Conservation (phyloP, 495 filamentous ascomycete species). For the Aspergillus heteromorphus region DNA sequence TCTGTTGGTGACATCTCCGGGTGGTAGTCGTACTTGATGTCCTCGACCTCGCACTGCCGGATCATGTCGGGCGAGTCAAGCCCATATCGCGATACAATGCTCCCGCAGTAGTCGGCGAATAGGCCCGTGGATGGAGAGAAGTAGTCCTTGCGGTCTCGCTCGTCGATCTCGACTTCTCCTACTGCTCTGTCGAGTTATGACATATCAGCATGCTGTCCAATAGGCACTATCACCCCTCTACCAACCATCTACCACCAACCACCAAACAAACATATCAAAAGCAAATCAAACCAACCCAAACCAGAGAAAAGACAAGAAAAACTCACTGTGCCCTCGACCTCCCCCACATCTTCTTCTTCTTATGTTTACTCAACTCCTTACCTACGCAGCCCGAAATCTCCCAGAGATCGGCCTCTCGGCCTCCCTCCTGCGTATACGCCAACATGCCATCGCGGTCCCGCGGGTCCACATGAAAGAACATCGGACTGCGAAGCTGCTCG, state of each 20-base stretch:
- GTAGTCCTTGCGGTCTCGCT: conserved; percentile 61
- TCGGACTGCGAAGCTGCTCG: conserved; percentile 55
- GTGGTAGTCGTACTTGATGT: conserved; percentile 44
- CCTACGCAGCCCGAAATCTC: conserved; percentile 58
- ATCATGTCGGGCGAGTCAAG: conserved; percentile 41
- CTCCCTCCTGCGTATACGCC: conserved; percentile 50
- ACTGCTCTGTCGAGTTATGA: conserved; percentile 25
- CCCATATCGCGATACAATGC: conserved; percentile 47
- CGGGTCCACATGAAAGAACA: conserved; percentile 65
- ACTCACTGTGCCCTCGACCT: conserved; percentile 26
- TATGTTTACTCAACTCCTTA: conserved; percentile 60
- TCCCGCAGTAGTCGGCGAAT: conserved; percentile 53
- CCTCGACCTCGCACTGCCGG: conserved; percentile 42
- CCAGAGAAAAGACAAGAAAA: neutral
- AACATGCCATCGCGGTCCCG: conserved; percentile 58
- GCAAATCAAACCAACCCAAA: too few relatives aligned
- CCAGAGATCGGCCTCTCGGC: conserved; percentile 44
- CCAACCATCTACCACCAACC: too few relatives aligned
- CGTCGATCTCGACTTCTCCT: conserved; percentile 47
- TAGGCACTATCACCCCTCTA: too few relatives aligned
- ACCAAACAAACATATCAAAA: neutral
- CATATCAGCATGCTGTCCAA: too few relatives aligned
- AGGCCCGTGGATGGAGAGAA: conserved; percentile 53
- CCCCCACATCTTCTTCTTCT: conserved; percentile 51
- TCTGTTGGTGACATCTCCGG: conserved; percentile 19